phyloP scores from a whole-genome alignment of 805 yeast genomes.

The Lipomyces sp. region DNA sequence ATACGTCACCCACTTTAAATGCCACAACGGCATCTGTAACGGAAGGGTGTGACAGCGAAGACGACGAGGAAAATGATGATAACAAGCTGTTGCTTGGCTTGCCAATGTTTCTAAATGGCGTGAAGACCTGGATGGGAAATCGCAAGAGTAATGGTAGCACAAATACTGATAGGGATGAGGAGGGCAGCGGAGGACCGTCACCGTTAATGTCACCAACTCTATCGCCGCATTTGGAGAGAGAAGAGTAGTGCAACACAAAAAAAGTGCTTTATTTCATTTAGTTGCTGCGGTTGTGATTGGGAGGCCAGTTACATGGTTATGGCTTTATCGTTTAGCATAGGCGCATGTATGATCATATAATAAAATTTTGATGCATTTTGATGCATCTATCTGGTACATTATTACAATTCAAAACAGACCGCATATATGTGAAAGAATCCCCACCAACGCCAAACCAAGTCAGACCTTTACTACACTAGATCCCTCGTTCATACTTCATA shows the following conservation, averaged over 20 bases:
- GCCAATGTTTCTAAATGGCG: constrained; percentile 30
- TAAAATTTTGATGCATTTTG: neutral
- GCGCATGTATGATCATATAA: neutral
- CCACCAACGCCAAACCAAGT: neutral
- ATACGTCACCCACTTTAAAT: constrained; percentile 3
- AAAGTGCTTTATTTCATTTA: neutral
- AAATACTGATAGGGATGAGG: constrained; percentile 10
- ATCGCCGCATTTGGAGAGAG: neutral
- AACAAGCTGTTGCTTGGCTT: constrained; percentile 27
- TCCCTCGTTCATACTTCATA: neutral
- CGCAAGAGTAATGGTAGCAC: constrained; percentile 12
- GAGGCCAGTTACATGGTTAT: neutral
- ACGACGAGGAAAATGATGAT: constrained; percentile 34
- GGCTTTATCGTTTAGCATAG: neutral
- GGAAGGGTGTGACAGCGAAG: constrained; percentile 21
- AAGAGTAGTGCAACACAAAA: neutral
- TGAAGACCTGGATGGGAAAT: constrained; percentile 31
- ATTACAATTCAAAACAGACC: constrained; percentile 3
- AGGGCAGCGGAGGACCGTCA: constrained; percentile 6
- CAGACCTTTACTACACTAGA: neutral
- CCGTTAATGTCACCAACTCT: constrained; percentile 20
- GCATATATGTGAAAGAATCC: neutral
- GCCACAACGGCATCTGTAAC: constrained; percentile 6
- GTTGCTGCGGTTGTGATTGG: neutral
- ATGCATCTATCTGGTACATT: neutral